These are phyloP conservation scores for Aschersonia sp. DNA, from an alignment of 2,329 filamentous ascomycete genomes.

Conservation along the genomic window DNA sequence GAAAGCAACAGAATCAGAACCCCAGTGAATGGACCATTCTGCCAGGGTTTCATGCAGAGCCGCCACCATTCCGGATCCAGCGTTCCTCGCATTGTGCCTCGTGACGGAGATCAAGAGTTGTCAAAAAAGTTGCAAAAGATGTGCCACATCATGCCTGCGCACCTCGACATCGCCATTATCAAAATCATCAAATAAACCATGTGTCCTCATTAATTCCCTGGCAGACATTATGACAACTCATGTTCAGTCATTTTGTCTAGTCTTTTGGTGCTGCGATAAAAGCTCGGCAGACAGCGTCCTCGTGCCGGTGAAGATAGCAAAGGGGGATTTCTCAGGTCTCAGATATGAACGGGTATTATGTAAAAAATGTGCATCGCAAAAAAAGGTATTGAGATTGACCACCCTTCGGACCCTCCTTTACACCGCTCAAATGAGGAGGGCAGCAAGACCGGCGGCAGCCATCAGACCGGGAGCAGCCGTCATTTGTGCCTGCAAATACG, in stretches of 20 bases:
- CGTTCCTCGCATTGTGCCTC: not conserved
- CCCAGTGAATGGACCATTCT: slow-evolving; percentile 9
- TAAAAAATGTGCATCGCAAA: slow-evolving; percentile 22
- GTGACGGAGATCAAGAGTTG: too few species aligned
- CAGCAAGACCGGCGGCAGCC: slow-evolving; percentile 33
- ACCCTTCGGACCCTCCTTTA: slow-evolving; percentile 4
- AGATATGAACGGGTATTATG: slow-evolving; percentile 25
- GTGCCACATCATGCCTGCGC: slow-evolving; percentile 10
- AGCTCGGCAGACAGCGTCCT: slow-evolving; percentile 7
- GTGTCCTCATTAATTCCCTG: slow-evolving; percentile 17
- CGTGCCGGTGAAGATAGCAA: slow-evolving; percentile 10
- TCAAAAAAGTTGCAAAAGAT: slow-evolving; percentile 1
- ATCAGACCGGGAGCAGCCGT: slow-evolving; percentile 33
- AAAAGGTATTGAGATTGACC: slow-evolving; percentile 11
- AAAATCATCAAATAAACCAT: slow-evolving; percentile 18
- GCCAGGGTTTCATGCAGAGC: slow-evolving; percentile 8
- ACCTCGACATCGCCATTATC: slow-evolving; percentile 18
- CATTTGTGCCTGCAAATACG: slow-evolving; percentile 17
- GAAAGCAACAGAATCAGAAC: slow-evolving; percentile 16
- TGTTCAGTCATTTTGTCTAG: slow-evolving; percentile 14
- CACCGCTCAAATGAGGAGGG: slow-evolving; percentile 28
- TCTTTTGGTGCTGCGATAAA: slow-evolving; percentile 13
- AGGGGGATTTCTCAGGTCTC: slow-evolving; percentile 9
- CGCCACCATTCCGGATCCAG: slow-evolving; percentile 2
- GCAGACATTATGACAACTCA: slow-evolving; percentile 11